Evolutionary conservation across 2,329 filamentous ascomycete species (phyloP).

Genomic region (Colletotrichum sp.): DNA sequence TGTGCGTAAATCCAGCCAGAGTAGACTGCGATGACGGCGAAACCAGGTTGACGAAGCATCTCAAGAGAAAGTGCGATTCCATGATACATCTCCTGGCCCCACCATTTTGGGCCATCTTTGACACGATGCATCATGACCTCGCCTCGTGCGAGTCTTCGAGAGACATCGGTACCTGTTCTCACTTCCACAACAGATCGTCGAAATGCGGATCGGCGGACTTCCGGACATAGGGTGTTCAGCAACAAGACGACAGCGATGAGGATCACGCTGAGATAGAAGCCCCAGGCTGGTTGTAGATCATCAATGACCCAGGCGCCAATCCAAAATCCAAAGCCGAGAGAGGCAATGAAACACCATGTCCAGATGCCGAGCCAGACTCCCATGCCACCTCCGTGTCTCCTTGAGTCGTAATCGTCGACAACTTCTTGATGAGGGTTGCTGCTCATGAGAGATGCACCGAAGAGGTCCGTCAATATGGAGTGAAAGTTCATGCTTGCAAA

Average conservation of each 20-base stretch:
- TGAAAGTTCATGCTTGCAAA: conserved; percentile 82
- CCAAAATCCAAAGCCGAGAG: conserved; percentile 73
- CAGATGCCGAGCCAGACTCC: conserved; percentile 81
- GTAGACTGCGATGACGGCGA: conserved; percentile 75
- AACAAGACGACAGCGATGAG: conserved; percentile 69
- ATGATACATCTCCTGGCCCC: conserved; percentile 78
- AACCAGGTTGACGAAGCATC: conserved; percentile 78
- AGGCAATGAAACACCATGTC: conserved; percentile 79
- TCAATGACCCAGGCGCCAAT: conserved; percentile 75
- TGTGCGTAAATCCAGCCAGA: conserved; percentile 81
- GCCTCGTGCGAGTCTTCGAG: conserved; percentile 68
- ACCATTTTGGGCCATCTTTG: conserved; percentile 75
- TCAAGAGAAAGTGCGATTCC: conserved; percentile 69
- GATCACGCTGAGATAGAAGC: conserved; percentile 76
- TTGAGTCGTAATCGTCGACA: conserved; percentile 69
- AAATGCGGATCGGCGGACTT: conserved; percentile 73
- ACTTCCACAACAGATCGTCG: conserved; percentile 72
- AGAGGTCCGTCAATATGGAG: conserved; percentile 74
- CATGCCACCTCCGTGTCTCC: conserved; percentile 78
- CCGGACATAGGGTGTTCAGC: conserved; percentile 74
- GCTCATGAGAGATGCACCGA: conserved; percentile 77
- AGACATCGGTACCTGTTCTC: conserved; percentile 55
- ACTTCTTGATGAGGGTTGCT: conserved; percentile 75
- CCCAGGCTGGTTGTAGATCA: conserved; percentile 69
- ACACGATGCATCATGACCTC: conserved; percentile 80